A percentile compares a stretch with the other conserved stretches of the same genome.
phyloP scores from a whole-genome alignment of 2,329 filamentous ascomycete genomes.

The Aspergillus amoenus region DNA sequence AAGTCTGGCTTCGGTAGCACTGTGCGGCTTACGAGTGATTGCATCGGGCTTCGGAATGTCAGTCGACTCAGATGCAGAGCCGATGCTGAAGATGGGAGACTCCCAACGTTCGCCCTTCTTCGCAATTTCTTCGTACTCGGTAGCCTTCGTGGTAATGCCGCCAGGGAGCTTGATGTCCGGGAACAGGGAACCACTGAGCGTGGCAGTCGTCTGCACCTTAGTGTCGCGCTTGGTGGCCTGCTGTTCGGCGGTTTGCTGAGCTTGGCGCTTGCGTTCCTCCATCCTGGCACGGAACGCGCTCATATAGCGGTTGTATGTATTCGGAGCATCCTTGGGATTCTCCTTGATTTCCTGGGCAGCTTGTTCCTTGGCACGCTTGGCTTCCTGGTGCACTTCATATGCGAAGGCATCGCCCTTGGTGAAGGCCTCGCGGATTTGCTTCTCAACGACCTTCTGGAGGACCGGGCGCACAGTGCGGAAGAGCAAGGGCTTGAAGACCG shows the following conservation, averaged over 20 bases:
- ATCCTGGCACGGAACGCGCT: constrained; percentile 71
- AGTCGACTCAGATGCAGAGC: constrained; percentile 69
- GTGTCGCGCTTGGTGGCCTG: constrained; percentile 58
- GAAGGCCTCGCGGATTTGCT: constrained; percentile 82
- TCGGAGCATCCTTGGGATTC: constrained; percentile 71
- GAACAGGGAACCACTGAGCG: constrained; percentile 89
- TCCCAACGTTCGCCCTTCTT: constrained; percentile 90
- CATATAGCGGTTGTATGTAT: constrained; percentile 84
- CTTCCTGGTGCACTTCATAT: constrained; percentile 79
- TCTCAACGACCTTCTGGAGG: constrained; percentile 83
- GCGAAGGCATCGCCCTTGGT: constrained; percentile 70
- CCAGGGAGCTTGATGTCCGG: constrained; percentile 80
- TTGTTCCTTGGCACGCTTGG: constrained; percentile 67
- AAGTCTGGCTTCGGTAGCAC: constrained; percentile 25
- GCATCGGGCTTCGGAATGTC: constrained; percentile 62
- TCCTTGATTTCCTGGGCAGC: constrained; percentile 46
- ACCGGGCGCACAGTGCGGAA: constrained; percentile 80
- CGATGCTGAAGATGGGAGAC: constrained; percentile 88
- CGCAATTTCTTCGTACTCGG: constrained; percentile 86
- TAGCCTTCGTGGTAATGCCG: constrained; percentile 89
- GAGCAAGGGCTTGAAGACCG: constrained; percentile 80
- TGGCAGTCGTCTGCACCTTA: constrained; percentile 79
- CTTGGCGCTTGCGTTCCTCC: constrained; percentile 75
- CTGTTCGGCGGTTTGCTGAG: constrained; percentile 56
- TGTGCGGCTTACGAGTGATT: constrained; percentile 61